Evolutionary conservation across 495 filamentous ascomycete genomes (phyloP).

Genomic region (Glutinoglossum americanum): DNA sequence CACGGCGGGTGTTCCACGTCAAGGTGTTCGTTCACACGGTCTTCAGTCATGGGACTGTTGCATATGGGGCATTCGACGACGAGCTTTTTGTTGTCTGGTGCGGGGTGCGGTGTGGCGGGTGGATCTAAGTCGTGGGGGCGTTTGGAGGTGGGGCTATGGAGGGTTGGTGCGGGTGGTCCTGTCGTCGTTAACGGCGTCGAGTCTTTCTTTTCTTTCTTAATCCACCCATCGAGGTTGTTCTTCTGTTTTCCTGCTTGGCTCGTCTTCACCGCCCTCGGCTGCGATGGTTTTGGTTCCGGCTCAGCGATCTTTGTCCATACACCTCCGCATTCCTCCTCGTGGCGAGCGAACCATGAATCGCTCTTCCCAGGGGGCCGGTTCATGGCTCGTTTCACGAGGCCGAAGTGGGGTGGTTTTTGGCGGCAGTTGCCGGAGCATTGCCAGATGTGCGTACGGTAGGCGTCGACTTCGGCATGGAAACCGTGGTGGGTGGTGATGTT

Average conservation of each 20-base stretch:
- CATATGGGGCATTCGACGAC: neutral
- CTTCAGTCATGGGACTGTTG: neutral
- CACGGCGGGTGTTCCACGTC: neutral
- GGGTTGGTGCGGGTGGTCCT: neutral
- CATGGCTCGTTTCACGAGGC: constrained; percentile 18
- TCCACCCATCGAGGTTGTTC: constrained; percentile 18
- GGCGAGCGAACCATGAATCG: constrained; percentile 15
- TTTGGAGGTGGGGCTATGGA: neutral
- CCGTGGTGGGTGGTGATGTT: constrained; percentile 16
- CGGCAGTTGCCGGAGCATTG: constrained; percentile 16
- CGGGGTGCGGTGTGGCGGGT: neutral
- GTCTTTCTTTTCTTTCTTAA: constrained; percentile 3
- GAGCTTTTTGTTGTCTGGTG: neutral
- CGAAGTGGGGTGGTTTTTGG: constrained; percentile 13
- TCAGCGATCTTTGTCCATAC: constrained; percentile 15
- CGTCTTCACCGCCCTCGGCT: constrained; percentile 11
- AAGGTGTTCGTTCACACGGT: neutral
- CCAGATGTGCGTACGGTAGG: constrained; percentile 18
- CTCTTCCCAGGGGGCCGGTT: constrained; percentile 15
- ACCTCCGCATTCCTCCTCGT: constrained; percentile 16
- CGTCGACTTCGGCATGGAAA: constrained; percentile 18
- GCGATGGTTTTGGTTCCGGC: constrained; percentile 14
- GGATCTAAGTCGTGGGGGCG: neutral
- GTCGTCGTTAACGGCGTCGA: neutral
- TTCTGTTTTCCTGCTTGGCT: constrained; percentile 17